Evolutionary conservation across 2,329 filamentous ascomycete genomes (phyloP), one percentile per base, ranked within the genome.

Genomic region (Penicillium sp.): DNA sequence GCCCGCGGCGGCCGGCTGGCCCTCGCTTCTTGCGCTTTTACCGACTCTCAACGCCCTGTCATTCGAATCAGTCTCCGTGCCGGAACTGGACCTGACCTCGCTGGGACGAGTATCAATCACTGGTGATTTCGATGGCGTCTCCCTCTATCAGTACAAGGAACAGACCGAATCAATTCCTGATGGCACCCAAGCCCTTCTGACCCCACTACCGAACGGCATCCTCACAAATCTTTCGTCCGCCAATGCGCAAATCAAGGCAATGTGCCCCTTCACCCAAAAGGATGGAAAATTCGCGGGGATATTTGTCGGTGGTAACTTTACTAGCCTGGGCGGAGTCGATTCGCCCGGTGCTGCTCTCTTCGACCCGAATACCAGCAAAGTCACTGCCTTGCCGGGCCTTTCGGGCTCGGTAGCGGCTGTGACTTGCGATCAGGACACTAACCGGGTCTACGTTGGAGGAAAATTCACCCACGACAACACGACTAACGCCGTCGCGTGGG

Each of bases 291-390:
- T 88, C 55, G 80, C 84, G n/a, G 88, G 89, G 40, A 84, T 97
- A 29, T 84, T 97, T 47, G 83, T 99, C 16, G 94, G 90, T 55
- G 94, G 94, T 47, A 97, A 97, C 78, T 99, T 99, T 72, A 97
- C 94, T 33, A 95, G 91, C 72, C 78, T 99, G 60, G 90, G 87
- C 58, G 87, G 87, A 57, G 82, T 88, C 55, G 79, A 90, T 69
- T 91, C 92, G 2, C 86, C 86, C 52, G 90, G 90, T 44, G 85
- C 95, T 55, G 94, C 92, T 25, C 73, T 95, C 46, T 92, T 92
- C 76, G 85, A 97, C 71, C 85, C 90, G 4, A 84, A 85, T 62
- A 88, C 86, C 5, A 85, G 85, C 44, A 75, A 83, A 38, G 81
- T 97, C 49, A 88, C 85, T 2, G 82, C 91, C n/a, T 76, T 97